phyloP scores from a whole-genome alignment of 495 filamentous ascomycete species.

The Penicillium subrubescens region DNA sequence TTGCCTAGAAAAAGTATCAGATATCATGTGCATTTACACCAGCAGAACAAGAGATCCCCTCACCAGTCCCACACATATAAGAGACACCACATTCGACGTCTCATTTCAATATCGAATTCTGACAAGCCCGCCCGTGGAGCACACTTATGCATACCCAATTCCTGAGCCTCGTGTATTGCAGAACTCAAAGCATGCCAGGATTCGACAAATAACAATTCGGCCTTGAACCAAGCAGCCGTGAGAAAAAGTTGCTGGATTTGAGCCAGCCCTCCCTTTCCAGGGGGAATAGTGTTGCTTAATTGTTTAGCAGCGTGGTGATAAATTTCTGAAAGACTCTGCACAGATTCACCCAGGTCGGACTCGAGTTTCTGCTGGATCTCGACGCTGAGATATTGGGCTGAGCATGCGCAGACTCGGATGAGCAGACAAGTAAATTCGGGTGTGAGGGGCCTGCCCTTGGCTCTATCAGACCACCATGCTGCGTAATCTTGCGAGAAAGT shows the following conservation, averaged over 20 bases:
- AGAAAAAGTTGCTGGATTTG: slow-evolving; percentile 57
- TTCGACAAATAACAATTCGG: slow-evolving; percentile 53
- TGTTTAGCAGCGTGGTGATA: slow-evolving; percentile 48
- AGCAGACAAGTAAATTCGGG: slow-evolving; percentile 54
- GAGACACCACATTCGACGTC: slow-evolving; percentile 41
- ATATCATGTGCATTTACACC: background rate
- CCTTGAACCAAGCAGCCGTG: slow-evolving; percentile 55
- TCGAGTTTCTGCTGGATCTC: slow-evolving; percentile 46
- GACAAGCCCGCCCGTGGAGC: slow-evolving; percentile 35
- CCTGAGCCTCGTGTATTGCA: slow-evolving; percentile 53
- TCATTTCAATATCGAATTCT: slow-evolving; percentile 45
- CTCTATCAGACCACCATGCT: slow-evolving; percentile 48
- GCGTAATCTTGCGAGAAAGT: slow-evolving; percentile 51
- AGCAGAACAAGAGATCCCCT: slow-evolving; percentile 1
- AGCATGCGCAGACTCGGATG: slow-evolving; percentile 54
- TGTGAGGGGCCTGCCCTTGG: slow-evolving; percentile 30
- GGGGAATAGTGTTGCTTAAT: slow-evolving; percentile 46
- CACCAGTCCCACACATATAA: slow-evolving; percentile 44
- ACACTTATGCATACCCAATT: slow-evolving; percentile 53
- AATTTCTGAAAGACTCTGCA: slow-evolving; percentile 39
- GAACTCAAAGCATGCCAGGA: slow-evolving; percentile 52
- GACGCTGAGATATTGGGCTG: slow-evolving; percentile 44
- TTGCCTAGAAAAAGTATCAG: slow-evolving; percentile 25
- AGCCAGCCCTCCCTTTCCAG: slow-evolving; percentile 48
- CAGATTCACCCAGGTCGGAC: slow-evolving; percentile 43